phyloP scores from a whole-genome alignment of 495 filamentous ascomycete species.

The Penicillium cinerascens region DNA sequence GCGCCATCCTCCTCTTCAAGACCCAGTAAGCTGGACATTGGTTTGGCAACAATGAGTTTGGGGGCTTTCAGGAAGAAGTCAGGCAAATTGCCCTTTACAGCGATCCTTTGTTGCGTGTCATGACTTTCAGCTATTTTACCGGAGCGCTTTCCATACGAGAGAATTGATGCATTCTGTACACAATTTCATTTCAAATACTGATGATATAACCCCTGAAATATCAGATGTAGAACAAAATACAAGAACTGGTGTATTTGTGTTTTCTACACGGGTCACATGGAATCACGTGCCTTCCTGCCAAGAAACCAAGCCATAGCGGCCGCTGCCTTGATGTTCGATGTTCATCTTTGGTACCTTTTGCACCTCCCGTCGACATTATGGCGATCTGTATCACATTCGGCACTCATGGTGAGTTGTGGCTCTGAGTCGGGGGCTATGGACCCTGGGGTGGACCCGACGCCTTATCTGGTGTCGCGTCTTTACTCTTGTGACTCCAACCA shows the following conservation, averaged over 20 bases:
- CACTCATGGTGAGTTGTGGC: slow-evolving; percentile 42
- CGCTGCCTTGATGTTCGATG: slow-evolving; percentile 19
- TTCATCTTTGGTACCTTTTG: not conserved
- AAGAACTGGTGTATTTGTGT: not conserved
- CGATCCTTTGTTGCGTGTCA: slow-evolving; percentile 12
- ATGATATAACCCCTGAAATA: not conserved
- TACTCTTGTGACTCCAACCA: slow-evolving; percentile 4
- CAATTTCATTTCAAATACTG: slow-evolving; percentile 2
- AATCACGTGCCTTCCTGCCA: slow-evolving; percentile 27
- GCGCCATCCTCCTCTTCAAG: slow-evolving; percentile 98
- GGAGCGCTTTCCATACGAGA: slow-evolving; percentile 4
- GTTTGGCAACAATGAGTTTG: not conserved
- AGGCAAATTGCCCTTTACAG: slow-evolving; percentile 7
- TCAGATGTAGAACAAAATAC: not conserved
- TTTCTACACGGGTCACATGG: slow-evolving; percentile 12
- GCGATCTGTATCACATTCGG: slow-evolving; percentile 57
- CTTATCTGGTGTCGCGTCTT: slow-evolving; percentile 10
- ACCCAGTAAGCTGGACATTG: slow-evolving; percentile 63
- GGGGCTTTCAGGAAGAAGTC: not conserved
- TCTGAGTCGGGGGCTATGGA: not conserved
- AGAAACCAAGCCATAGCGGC: slow-evolving; percentile 31
- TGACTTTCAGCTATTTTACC: slow-evolving; percentile 7
- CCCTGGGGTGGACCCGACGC: slow-evolving; percentile 1
- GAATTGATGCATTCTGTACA: slow-evolving; percentile 14
- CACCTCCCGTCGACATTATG: slow-evolving; percentile 28